phyloP scores from a whole-genome alignment of 106 monocot species.

The Acorus calamus region DNA sequence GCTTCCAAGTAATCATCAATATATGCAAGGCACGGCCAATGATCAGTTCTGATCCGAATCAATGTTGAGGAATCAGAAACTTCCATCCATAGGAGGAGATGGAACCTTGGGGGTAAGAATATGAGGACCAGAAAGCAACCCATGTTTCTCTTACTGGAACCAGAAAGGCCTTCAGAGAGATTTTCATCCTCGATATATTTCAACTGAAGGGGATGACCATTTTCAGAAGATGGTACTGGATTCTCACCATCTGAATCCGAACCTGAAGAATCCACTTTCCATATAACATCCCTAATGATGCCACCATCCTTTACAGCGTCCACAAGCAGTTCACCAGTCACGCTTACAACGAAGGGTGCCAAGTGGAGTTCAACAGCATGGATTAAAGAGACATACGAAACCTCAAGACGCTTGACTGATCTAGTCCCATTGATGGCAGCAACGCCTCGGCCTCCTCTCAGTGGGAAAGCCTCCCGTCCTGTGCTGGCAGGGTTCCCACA shows the following conservation, averaged over 20 bases:
- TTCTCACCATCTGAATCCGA: conserved; percentile 16
- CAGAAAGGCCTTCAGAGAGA: conserved; percentile 1
- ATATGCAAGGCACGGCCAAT: conserved; percentile 96
- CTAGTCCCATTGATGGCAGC: conserved; percentile 69
- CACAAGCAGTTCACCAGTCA: conserved; percentile 40
- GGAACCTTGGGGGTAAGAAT: conserved; percentile 89
- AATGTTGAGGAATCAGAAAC: conserved; percentile 57
- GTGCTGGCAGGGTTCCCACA: conserved; percentile 56
- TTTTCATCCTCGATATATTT: conserved; percentile 27
- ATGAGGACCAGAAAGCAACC: conserved; percentile 57
- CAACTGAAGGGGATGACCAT: conserved; percentile 33
- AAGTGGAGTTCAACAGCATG: conserved; percentile 43
- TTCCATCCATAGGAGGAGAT: conserved; percentile 91
- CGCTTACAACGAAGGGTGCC: conserved; percentile 63
- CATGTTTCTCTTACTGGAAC: conserved; percentile 34
- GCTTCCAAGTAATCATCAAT: conserved; percentile 93
- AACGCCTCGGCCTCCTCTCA: conserved; percentile 66
- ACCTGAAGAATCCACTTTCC: conserved; percentile 34
- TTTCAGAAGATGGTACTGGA: conserved; percentile 42
- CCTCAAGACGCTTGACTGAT: conserved; percentile 86
- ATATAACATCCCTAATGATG: conserved; percentile 53
- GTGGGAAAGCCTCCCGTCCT: conserved; percentile 61
- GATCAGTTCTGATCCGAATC: conserved; percentile 82
- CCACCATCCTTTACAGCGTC: conserved; percentile 34
- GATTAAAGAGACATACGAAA: conserved; percentile 34